A percentile compares a stretch with the other conserved stretches of the same genome.
phyloP scores from a whole-genome alignment of 352 stramenopile species.

The Globisporangium recalcitrans region DNA sequence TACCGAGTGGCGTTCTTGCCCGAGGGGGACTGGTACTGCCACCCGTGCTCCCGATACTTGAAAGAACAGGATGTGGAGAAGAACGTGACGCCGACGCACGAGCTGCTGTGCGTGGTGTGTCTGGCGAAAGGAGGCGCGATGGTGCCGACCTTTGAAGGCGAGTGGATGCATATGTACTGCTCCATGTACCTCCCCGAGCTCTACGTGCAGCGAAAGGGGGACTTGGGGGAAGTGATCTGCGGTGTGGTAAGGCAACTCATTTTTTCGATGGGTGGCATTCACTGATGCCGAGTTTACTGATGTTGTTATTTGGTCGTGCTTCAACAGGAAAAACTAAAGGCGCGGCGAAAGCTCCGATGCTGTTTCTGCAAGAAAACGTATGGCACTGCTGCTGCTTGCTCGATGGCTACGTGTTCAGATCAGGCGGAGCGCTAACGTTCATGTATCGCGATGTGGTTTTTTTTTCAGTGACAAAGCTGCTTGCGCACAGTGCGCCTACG shows the following conservation, averaged over 20 bases:
- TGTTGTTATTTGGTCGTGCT: not conserved
- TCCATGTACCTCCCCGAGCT: slow-evolving; percentile 79
- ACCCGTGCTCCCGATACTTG: slow-evolving; percentile 53
- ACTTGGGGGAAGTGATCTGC: slow-evolving; percentile 51
- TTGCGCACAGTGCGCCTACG: slow-evolving; percentile 61
- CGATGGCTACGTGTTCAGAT: not conserved
- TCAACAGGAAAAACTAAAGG: slow-evolving; percentile 39
- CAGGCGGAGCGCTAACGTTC: not conserved
- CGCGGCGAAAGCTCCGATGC: slow-evolving; percentile 56
- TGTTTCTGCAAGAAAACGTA: slow-evolving; percentile 69
- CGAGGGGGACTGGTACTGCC: slow-evolving; percentile 74
- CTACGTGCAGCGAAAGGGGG: slow-evolving; percentile 33
- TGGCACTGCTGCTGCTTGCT: slow-evolving; percentile 5
- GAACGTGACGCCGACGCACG: slow-evolving; percentile 46
- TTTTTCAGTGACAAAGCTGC: slow-evolving; percentile 49
- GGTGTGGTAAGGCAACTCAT: slow-evolving; percentile 28
- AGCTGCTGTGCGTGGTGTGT: slow-evolving; percentile 52
- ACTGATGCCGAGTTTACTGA: too few relatives aligned
- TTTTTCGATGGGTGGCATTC: too few relatives aligned
- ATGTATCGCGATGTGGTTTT: slow-evolving; percentile 8
- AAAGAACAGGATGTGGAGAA: slow-evolving; percentile 33
- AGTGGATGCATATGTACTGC: slow-evolving; percentile 76
- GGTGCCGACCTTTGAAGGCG: slow-evolving; percentile 33
- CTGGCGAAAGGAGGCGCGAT: slow-evolving; percentile 49
- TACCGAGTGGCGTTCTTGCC: slow-evolving; percentile 65